Evolutionary conservation across 768 basidiomycete genomes (phyloP).

Genomic region (Amylocystis lapponica): DNA sequence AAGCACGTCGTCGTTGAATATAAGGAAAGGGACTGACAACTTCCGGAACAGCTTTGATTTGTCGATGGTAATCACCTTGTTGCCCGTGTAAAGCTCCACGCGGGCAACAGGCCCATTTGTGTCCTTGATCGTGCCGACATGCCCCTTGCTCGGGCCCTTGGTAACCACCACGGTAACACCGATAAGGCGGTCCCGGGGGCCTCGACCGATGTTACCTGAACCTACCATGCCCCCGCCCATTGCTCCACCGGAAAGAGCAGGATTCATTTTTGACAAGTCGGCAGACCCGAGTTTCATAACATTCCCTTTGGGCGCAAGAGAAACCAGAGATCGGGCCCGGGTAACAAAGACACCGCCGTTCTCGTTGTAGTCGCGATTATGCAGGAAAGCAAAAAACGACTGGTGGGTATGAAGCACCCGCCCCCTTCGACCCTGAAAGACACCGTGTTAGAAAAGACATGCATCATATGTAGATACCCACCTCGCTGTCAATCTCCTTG

Average conservation of each 20-base stretch:
- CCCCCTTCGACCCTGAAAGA: constrained; percentile 75
- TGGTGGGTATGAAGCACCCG: constrained; percentile 91
- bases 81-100: constrained; percentile 86
- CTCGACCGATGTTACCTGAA: constrained; percentile 70
- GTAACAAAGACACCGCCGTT: constrained; percentile 96
- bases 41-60: constrained; percentile 71
- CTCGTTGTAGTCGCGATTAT: constrained; percentile 85
- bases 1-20: neutral
- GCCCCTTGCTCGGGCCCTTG: constrained; percentile 87
- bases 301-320: constrained; percentile 82
- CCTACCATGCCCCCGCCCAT: constrained; percentile 83
- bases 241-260: constrained; percentile 54
- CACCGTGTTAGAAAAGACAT: neutral
- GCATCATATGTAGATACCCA: constrained; percentile 29
- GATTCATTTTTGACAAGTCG: constrained; percentile 92
- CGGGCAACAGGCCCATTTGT: constrained; percentile 83
- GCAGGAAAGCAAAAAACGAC: constrained; percentile 89
- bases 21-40: constrained; percentile 39
- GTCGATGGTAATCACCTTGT: constrained; percentile 84
- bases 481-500: constrained; percentile 88
- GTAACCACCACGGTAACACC: constrained; percentile 74
- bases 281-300: constrained; percentile 53
- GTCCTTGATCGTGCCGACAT: constrained; percentile 90
- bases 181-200: constrained; percentile 77
- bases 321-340: constrained; percentile 74